Conservation (phyloP, 2,329 filamentous ascomycete genomes). For the Ilyonectria mors-panacis region DNA sequence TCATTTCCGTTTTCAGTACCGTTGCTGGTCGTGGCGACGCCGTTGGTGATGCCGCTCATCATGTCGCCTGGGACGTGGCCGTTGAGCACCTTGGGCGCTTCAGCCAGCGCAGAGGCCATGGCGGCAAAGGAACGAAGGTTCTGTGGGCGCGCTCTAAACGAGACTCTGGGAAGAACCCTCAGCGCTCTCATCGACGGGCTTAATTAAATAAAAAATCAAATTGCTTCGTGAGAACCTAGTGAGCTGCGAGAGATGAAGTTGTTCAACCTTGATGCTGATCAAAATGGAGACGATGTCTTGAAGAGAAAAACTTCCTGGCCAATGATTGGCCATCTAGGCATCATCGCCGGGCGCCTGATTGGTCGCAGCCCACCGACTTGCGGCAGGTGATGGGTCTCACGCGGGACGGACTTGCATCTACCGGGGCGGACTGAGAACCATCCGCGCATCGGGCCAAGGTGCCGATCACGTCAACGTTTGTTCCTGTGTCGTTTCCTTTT, state of each 20-base stretch:
- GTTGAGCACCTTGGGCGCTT: slow-evolving; percentile 27
- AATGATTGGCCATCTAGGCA: slow-evolving; percentile 30
- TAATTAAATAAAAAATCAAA: slow-evolving; percentile 4
- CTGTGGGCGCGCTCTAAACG: slow-evolving; percentile 35
- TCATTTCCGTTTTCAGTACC: slow-evolving; percentile 14
- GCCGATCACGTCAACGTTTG: slow-evolving; percentile 42
- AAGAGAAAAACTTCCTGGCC: slow-evolving; percentile 32
- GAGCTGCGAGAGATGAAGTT: not conserved
- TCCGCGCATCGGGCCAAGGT: slow-evolving; percentile 32
- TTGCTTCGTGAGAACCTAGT: not conserved
- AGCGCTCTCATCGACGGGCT: slow-evolving; percentile 39
- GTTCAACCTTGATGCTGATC: slow-evolving; percentile 10
- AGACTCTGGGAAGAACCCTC: slow-evolving; percentile 33
- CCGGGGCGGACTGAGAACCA: slow-evolving; percentile 33
- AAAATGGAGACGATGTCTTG: slow-evolving; percentile 8
- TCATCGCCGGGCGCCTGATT: slow-evolving; percentile 36
- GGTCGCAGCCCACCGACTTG: slow-evolving; percentile 23
- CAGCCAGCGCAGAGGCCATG: slow-evolving; percentile 44
- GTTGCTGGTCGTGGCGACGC: not conserved
- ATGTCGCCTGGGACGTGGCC: not conserved
- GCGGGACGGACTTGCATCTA: slow-evolving; percentile 41
- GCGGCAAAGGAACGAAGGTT: slow-evolving; percentile 39
- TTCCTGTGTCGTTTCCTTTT: slow-evolving; percentile 5
- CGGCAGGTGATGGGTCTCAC: slow-evolving; percentile 48
- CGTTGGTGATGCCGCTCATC: slow-evolving; percentile 28